Evolutionary conservation across 768 basidiomycete genomes (phyloP), one percentile per base, ranked within the genome.

Genomic region (Auricularia heimuer): DNA sequence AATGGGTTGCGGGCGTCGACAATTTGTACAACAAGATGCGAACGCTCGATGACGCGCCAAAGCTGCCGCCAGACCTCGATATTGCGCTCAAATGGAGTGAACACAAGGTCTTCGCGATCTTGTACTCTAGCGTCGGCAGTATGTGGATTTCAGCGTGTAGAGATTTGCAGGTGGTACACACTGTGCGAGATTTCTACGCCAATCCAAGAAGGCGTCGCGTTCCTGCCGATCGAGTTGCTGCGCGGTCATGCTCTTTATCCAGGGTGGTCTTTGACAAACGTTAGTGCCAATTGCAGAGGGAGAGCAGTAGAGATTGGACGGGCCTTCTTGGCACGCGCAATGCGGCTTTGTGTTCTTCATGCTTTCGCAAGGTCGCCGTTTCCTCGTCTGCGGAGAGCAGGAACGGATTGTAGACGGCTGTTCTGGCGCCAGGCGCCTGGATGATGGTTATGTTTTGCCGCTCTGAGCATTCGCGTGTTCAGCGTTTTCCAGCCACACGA

Each of bases 41-140:
- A 97, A 24, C 94, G 85, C 77, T 99, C 97, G 8, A 97, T 77
- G 1, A 98, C 97, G 62, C 97, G 83, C 97, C 97, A 99, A 7
- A 99, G 82, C 71, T 99, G 97, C 54, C 97, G 81, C 96, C 97
- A 98, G 12, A 99, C 97, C 79, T 98, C 95, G 37, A 99, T 77
- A 72, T 98, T 99, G 61, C 94, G 89, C 73, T 99, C 97, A 71
- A 97, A 99, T 3, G 94, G 96, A 0, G 95, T 96, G 1, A 98
- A 80, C n/a, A 98, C 82, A 35, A 98, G 84, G 47, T 85, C 83
- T 64, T 96, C 89, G 67, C 83, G 80, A 70, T 97, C 94, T 72
- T 96, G 93, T 12, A 98, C 79, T 65, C 94, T 97, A 65, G 56
- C 47, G 4, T 39, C 14, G 18, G 18, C 6, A 18, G 51, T 18